These are phyloP conservation scores for Ampelomyces quisqualis DNA, from an alignment of 2,329 filamentous ascomycete genomes.

Conservation along the genomic window DNA sequence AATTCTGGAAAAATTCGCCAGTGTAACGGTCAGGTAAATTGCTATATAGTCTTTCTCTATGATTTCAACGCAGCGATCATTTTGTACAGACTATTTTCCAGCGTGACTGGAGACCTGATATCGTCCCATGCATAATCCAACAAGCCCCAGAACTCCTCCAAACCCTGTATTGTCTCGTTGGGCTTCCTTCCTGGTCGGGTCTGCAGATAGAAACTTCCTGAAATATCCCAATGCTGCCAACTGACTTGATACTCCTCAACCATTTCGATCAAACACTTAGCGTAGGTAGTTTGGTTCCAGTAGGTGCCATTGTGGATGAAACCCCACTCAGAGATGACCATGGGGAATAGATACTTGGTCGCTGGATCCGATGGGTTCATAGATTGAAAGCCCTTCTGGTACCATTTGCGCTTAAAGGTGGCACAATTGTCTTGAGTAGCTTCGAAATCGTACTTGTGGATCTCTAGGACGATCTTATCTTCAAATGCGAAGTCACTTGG, in stretches of 20 bases:
- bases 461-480: constrained; percentile 37
- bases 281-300: constrained; percentile 39
- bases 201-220: constrained; percentile 43
- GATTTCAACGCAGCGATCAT: constrained; percentile 31
- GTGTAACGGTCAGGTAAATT: no score
- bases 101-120: constrained; percentile 29
- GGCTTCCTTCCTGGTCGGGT: constrained; percentile 36
- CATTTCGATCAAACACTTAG: constrained; percentile 35
- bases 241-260: constrained; percentile 33
- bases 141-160: constrained; percentile 37
- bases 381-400: constrained; percentile 36
- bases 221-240: constrained; percentile 37
- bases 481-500: constrained; percentile 29
- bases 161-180: constrained; percentile 23
- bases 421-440: constrained; percentile 33
- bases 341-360: constrained; percentile 34
- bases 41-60: background rate
- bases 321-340: constrained; percentile 39
- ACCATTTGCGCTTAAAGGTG: constrained; percentile 39
- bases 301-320: constrained; percentile 37
- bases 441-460: constrained; percentile 41
- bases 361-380: constrained; percentile 31
- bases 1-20: no score
- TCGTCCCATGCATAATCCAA: constrained; percentile 34
- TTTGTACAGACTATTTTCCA: constrained; percentile 37